Conservation (phyloP, 495 filamentous ascomycete genomes). For the Penicillium crystallinum region DNA sequence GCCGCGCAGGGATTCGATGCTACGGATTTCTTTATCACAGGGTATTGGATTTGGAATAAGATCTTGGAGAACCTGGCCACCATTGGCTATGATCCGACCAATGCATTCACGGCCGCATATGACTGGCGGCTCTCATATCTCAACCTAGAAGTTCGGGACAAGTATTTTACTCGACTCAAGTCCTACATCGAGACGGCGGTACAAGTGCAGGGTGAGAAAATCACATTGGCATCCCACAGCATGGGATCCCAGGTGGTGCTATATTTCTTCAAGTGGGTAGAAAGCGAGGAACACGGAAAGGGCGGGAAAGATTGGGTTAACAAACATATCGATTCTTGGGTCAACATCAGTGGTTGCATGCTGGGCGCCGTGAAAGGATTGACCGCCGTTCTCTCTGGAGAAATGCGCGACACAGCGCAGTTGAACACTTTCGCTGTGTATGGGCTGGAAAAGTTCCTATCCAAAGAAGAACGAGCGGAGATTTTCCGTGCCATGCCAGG, state of each 20-base stretch:
- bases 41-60: constrained; percentile 99
- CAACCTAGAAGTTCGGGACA: constrained; percentile 84
- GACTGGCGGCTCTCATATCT: constrained; percentile 94
- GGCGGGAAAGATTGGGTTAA: constrained; percentile 91
- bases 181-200: constrained; percentile 81
- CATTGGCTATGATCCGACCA: constrained; percentile 93
- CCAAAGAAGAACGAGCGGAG: constrained; percentile 80
- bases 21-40: constrained; percentile 79
- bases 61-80: constrained; percentile 94
- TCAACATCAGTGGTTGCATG: constrained; percentile 98
- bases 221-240: constrained; percentile 84
- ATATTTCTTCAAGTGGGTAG: constrained; percentile 98
- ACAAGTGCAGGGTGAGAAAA: constrained; percentile 65
- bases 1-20: constrained; percentile 97
- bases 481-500: constrained; percentile 97
- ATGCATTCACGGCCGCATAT: constrained; percentile 91
- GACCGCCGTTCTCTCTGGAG: constrained; percentile 85
- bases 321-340: constrained; percentile 83
- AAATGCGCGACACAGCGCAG: constrained; percentile 98
- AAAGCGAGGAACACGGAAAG: constrained; percentile 68
- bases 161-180: constrained; percentile 88
- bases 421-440: constrained; percentile 97
- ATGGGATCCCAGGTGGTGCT: constrained; percentile 95
- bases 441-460: constrained; percentile 92
- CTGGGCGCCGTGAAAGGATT: constrained; percentile 90